phyloP scores from a whole-genome alignment of 768 basidiomycete species.

The Hortiboletus campestris region DNA sequence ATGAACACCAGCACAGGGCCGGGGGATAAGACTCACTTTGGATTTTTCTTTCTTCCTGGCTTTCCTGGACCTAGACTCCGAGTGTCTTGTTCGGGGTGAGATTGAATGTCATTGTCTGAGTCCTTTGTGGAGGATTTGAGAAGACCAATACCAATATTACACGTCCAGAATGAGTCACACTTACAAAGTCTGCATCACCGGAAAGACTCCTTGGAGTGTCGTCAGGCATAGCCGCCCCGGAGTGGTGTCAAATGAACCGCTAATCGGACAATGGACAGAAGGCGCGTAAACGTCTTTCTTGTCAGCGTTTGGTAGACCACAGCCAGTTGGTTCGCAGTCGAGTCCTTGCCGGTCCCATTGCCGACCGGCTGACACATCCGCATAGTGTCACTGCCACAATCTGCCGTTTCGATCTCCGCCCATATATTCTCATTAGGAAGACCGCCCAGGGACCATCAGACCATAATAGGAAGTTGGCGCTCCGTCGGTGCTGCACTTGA shows the following conservation, averaged over 20 bases:
- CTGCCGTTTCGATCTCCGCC: conserved; percentile 1
- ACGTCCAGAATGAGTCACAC: conserved; percentile 13
- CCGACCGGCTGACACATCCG: conserved; percentile 22
- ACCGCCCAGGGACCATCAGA: neutral
- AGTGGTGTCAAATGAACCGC: conserved; percentile 25
- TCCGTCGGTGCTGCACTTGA: neutral
- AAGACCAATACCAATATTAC: conserved; percentile 7
- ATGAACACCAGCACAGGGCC: conserved; percentile 15
- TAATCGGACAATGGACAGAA: conserved; percentile 19
- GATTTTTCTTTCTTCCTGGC: conserved; percentile 84
- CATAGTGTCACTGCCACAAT: conserved; percentile 11
- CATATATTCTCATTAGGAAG: neutral
- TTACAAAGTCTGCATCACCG: conserved; percentile 52
- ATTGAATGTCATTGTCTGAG: conserved; percentile 70
- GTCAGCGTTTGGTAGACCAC: neutral
- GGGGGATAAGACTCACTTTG: conserved; percentile 54
- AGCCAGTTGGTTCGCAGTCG: conserved; percentile 8
- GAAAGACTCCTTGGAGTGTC: conserved; percentile 60
- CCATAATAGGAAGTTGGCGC: neutral
- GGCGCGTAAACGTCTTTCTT: neutral
- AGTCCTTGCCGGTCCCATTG: conserved; percentile 6
- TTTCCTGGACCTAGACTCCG: conserved; percentile 26
- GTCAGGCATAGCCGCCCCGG: conserved; percentile 43
- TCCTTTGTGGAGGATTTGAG: conserved; percentile 39
- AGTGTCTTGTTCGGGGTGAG: conserved; percentile 32